phyloP scores from a whole-genome alignment of 176 grass and related monocot genomes.

The Aegilops sharonensis region DNA sequence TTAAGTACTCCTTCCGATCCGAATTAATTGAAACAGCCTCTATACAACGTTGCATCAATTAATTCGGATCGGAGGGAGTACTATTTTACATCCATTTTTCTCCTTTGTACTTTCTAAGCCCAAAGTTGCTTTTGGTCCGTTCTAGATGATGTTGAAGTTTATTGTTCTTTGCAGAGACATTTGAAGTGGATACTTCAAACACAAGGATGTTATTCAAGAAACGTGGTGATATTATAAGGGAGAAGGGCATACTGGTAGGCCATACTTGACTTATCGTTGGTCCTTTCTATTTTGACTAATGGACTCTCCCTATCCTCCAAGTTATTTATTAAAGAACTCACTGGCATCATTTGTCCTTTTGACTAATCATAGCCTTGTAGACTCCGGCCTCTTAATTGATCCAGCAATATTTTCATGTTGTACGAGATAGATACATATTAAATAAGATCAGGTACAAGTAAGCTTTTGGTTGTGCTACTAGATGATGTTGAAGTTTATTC shows the following conservation, averaged over 20 bases:
- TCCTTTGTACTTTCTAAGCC: background rate
- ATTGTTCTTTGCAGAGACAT: conserved; percentile 50
- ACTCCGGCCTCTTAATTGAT: background rate
- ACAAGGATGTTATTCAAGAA: conserved; percentile 51
- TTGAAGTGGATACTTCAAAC: conserved; percentile 65
- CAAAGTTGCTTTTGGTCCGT: background rate
- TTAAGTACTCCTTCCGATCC: conserved; percentile 34
- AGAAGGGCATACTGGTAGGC: conserved; percentile 52
- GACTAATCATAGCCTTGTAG: background rate
- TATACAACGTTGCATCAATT: too few relatives aligned
- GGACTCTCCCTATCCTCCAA: too few relatives aligned
- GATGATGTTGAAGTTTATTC: too few relatives aligned
- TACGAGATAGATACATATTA: background rate
- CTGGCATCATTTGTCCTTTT: background rate
- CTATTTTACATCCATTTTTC: background rate
- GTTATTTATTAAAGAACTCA: background rate
- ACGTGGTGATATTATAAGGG: conserved; percentile 44
- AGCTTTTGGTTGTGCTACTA: too few relatives aligned
- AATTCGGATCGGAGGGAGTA: background rate
- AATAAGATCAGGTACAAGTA: background rate
- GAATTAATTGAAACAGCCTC: too few relatives aligned
- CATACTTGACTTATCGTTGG: background rate
- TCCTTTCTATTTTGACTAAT: background rate
- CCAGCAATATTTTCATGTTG: background rate
- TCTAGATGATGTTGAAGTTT: background rate